These are phyloP conservation scores for Aspergillus spinulosporus DNA, from an alignment of 2,329 filamentous ascomycete species.

Conservation along the genomic window DNA sequence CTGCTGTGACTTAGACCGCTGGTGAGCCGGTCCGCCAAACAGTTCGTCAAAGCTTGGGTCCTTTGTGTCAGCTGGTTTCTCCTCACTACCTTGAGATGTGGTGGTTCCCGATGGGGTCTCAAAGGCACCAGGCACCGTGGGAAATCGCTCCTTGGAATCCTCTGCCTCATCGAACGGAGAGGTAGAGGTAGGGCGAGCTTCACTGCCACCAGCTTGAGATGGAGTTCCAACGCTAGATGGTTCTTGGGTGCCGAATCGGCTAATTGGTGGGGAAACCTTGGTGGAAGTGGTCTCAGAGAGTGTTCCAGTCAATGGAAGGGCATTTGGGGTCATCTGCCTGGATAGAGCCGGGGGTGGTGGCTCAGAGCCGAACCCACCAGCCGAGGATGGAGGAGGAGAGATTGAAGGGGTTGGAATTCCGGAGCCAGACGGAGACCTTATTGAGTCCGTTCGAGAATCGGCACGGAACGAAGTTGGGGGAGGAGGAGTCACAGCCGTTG, in stretches of 20 bases:
- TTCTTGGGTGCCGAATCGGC: constrained; percentile 59
- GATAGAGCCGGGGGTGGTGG: constrained; percentile 68
- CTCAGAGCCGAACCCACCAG: constrained; percentile 26
- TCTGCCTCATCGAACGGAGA: constrained; percentile 40
- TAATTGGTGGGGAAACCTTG: constrained; percentile 71
- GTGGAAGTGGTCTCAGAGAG: constrained; percentile 76
- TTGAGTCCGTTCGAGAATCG: constrained; percentile 46
- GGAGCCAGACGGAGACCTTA: constrained; percentile 48
- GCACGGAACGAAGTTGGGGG: constrained; percentile 63
- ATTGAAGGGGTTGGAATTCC: constrained; percentile 61
- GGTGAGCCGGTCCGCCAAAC: constrained; percentile 46
- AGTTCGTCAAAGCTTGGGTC: constrained; percentile 49
- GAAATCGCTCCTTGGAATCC: constrained; percentile 24
- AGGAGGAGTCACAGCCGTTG: constrained; percentile 45
- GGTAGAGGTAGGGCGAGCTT: constrained; percentile 35
- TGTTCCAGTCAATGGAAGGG: constrained; percentile 67
- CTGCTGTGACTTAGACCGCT: constrained; percentile 48
- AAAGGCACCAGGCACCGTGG: constrained; percentile 22
- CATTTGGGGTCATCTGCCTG: constrained; percentile 74
- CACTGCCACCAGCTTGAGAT: constrained; percentile 38
- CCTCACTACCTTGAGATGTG: constrained; percentile 44
- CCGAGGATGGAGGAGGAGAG: constrained; percentile 56
- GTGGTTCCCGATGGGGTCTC: constrained; percentile 40
- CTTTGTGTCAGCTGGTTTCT: constrained; percentile 29
- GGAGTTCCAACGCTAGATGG: constrained; percentile 47